These are phyloP conservation scores for Platismatia glauca DNA, from an alignment of 495 filamentous ascomycete species.

Conservation along the genomic window DNA sequence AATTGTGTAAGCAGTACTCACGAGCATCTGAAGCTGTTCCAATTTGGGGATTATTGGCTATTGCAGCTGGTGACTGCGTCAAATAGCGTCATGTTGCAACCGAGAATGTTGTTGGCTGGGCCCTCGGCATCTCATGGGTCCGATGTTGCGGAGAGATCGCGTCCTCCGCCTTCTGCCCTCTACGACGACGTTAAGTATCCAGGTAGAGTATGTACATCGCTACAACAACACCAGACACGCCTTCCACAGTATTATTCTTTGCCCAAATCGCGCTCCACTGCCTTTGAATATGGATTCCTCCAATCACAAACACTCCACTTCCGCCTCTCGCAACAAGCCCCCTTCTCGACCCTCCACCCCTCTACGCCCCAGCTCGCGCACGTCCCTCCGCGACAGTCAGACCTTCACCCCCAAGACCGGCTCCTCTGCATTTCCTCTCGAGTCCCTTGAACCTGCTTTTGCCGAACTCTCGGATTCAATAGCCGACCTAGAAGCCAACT, in stretches of 20 bases:
- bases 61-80: not conserved
- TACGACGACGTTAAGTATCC: too few relatives aligned
- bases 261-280: not conserved
- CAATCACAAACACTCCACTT: conserved; percentile 18
- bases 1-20: not conserved
- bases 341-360: conserved; percentile 85
- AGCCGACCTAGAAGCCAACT: conserved; percentile 91
- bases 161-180: too few relatives aligned
- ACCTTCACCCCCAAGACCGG: conserved; percentile 39
- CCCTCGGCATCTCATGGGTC: not conserved
- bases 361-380: conserved; percentile 81
- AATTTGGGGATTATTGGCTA: not conserved
- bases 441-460: conserved; percentile 76
- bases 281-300: conserved; percentile 12
- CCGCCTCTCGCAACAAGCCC: conserved; percentile 23
- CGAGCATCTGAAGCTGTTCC: not conserved
- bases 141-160: too few relatives aligned
- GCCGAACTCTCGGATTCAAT: conserved; percentile 91
- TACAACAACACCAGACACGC: not conserved
- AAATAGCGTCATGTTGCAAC: conserved; percentile 4
- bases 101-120: not conserved
- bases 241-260: not conserved
- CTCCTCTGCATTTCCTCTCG: conserved; percentile 63
- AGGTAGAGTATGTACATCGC: too few relatives aligned
- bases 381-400: conserved; percentile 67